These are phyloP conservation scores for Elsinoe arachidis DNA, from an alignment of 2,329 filamentous ascomycete species.

Conservation along the genomic window DNA sequence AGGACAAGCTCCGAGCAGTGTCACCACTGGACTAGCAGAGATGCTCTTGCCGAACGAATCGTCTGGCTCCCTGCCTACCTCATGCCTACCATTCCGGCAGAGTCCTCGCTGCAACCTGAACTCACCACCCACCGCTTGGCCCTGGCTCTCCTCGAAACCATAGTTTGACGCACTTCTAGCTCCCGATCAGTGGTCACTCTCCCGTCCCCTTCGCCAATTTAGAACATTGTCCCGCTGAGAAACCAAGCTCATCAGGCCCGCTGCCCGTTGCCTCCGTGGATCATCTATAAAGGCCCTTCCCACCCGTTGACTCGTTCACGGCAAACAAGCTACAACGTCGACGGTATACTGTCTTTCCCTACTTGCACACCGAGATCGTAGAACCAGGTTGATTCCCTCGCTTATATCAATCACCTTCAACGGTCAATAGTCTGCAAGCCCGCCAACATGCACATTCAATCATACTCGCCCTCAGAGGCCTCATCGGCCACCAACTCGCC, in stretches of 20 bases:
- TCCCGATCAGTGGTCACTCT: background rate
- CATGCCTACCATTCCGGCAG: background rate
- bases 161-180: conserved; percentile 5
- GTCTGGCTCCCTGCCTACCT: conserved; percentile 2
- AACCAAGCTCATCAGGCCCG: conserved; percentile 12
- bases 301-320: conserved; percentile 9
- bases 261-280: conserved; percentile 4
- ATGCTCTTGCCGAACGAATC: background rate
- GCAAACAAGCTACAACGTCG: background rate
- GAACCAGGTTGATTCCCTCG: conserved; percentile 8
- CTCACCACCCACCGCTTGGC: conserved; percentile 1
- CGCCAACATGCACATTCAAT: background rate
- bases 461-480: background rate
- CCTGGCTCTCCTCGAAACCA: conserved; percentile 1
- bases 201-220: background rate
- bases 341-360: conserved; percentile 9
- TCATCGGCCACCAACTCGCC: conserved; percentile 9
- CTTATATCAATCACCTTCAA: conserved; percentile 8
- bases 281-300: conserved; percentile 9
- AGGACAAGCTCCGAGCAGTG: no score
- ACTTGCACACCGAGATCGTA: background rate
- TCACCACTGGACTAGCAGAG: background rate
- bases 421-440: background rate
- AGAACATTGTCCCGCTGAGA: conserved; percentile 11
- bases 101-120: background rate